Evolutionary conservation across 2,329 filamentous ascomycete genomes (phyloP), one percentile per base, ranked within the genome.

Genomic region (Capronia coronata): DNA sequence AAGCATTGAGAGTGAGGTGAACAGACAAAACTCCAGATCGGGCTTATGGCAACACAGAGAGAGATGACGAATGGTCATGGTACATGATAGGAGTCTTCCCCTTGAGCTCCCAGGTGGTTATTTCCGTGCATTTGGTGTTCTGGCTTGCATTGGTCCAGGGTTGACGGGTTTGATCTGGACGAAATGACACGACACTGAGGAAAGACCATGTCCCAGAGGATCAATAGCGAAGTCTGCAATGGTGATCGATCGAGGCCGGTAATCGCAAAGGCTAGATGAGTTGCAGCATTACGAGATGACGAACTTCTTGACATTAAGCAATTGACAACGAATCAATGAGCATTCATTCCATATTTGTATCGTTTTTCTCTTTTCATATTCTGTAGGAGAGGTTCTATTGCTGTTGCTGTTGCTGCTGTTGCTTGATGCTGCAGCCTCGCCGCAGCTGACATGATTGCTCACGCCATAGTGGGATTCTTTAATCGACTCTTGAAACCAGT

Each of bases 271-370:
- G 25, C 25, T 10, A 27, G 6, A 27, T 27, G 34, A 37, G 11
- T 37, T 37, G 34, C 13, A n/a, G 14, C 18, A 9, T 37, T 2
- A 37, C 18, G 34, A 37, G 34, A 37, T 37, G 14, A 37, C 34
- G 34, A 37, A 18, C 34, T 37, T 37, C 14, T 34, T 34, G 11
- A 43, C 23, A 43, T 30, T 19, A 16, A 25, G 14, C 30, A 14
- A 30, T 14, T 14, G 40, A 43, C 13, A 14, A 43, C 25, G 25
- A 43, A 41, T 32, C 22, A 42, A 43, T 32, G n/a, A 32, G 13
- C 23, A 5, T 35, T 18, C 13, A 10, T 21, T 23, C 21, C 16
- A 13, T 7, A 11, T 39, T 41, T 41, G 19, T 25, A 4, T 27
- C 5, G n/a, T 41, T 4, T 41, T 25, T 27, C 14, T 41, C 19